These are phyloP conservation scores for Barnettozyma hawaiiensis DNA, from an alignment of 1,139 yeast genomes.

Conservation along the genomic window DNA sequence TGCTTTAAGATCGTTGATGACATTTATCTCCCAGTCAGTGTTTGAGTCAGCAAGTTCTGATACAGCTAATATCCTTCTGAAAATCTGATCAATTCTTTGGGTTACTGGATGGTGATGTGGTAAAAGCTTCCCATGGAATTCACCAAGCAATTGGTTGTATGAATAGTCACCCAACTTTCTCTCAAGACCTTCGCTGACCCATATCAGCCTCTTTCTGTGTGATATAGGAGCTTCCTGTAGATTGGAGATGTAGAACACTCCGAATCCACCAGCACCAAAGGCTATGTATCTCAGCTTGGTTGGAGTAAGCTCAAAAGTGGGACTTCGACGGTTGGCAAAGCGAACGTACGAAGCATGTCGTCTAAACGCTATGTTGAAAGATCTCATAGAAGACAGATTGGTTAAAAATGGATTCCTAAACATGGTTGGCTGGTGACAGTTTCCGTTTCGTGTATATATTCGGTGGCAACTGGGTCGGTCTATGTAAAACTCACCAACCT, in stretches of 20 bases:
- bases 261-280: constrained; percentile 22
- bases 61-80: constrained; percentile 57
- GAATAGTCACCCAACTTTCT: constrained; percentile 59
- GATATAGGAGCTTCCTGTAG: constrained; percentile 82
- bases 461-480: too few species aligned
- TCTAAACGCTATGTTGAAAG: not conserved
- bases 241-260: constrained; percentile 54
- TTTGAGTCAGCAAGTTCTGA: constrained; percentile 39
- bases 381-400: not conserved
- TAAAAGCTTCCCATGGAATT: constrained; percentile 42
- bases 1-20: constrained; percentile 58
- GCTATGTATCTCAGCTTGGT: constrained; percentile 9
- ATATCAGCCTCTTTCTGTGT: constrained; percentile 63
- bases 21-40: constrained; percentile 75
- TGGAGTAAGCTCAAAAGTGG: constrained; percentile 7
- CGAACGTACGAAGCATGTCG: constrained; percentile 7
- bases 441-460: not conserved
- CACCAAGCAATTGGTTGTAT: constrained; percentile 53
- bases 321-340: constrained; percentile 7
- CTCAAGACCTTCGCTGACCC: constrained; percentile 69
- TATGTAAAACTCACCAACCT: not conserved
- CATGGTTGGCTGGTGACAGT: too few species aligned
- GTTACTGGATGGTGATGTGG: constrained; percentile 53
- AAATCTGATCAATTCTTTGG: constrained; percentile 49
- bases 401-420: not conserved